These are phyloP conservation scores for Colletotrichum caudatum DNA, from an alignment of 2,329 filamentous ascomycete species.

Conservation along the genomic window DNA sequence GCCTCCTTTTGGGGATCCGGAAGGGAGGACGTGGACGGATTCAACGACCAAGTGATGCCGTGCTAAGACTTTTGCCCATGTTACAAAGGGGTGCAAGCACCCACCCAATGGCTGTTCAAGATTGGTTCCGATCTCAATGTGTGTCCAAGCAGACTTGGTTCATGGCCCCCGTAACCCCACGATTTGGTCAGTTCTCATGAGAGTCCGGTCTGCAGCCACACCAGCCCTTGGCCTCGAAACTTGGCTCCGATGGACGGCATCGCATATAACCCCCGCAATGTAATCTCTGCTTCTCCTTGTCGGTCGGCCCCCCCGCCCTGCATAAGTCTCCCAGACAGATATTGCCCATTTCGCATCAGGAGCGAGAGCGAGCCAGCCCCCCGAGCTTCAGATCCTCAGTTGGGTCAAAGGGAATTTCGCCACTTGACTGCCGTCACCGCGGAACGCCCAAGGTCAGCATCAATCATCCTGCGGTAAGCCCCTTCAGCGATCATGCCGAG, in stretches of 20 bases:
- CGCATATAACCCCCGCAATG: slow-evolving; percentile 1
- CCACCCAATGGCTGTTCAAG: slow-evolving; percentile 22
- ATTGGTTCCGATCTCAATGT: slow-evolving; percentile 23
- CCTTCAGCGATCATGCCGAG: slow-evolving; percentile 24
- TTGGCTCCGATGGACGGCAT: background rate
- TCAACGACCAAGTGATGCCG: background rate
- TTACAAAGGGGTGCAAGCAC: background rate
- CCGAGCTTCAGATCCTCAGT: background rate
- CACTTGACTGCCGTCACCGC: slow-evolving; percentile 25
- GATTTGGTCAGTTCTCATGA: slow-evolving; percentile 36
- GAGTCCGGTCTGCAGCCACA: slow-evolving; percentile 10
- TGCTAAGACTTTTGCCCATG: background rate
- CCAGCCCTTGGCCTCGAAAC: slow-evolving; percentile 14
- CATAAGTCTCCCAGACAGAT: slow-evolving; percentile 3
- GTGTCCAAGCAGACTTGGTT: slow-evolving; percentile 3
- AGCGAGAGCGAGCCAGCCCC: background rate
- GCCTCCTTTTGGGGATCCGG: background rate
- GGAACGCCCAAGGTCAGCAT: background rate
- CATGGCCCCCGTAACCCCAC: slow-evolving; percentile 13
- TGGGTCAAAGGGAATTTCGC: slow-evolving; percentile 20
- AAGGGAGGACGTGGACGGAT: background rate
- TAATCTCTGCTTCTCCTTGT: background rate
- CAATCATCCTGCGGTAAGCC: slow-evolving; percentile 4
- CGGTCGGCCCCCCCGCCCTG: background rate
- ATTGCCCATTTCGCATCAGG: background rate